Evolutionary conservation across 1,284 basidiomycete genomes (phyloP).

Genomic region (Omphalotus olearius): DNA sequence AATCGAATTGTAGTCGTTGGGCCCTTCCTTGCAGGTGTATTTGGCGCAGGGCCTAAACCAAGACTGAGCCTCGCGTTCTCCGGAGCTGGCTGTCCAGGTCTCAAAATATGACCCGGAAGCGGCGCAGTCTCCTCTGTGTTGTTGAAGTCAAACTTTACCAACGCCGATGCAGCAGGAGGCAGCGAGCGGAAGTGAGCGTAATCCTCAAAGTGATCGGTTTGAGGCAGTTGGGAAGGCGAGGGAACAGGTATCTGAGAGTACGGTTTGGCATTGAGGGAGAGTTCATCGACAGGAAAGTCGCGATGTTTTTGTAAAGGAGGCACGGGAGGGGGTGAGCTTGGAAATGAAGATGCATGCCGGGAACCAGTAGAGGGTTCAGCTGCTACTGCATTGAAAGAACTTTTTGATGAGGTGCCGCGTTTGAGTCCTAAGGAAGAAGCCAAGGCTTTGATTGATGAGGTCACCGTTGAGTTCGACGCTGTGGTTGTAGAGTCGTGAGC

Average conservation of each 20-base stretch:
- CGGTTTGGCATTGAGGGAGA: conserved; percentile 43
- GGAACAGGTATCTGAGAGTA: conserved; percentile 49
- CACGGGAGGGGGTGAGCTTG: conserved; percentile 24
- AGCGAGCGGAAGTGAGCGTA: conserved; percentile 20
- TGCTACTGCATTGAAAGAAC: conserved; percentile 14
- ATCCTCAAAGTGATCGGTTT: conserved; percentile 49
- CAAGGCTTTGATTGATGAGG: conserved; percentile 65
- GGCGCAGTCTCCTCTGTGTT: conserved; percentile 35
- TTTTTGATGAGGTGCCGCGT: conserved; percentile 36
- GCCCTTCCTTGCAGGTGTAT: conserved; percentile 32
- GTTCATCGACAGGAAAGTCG: conserved; percentile 29
- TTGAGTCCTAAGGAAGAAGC: conserved; percentile 68
- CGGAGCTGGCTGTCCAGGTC: conserved; percentile 55
- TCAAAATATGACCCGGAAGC: conserved; percentile 50
- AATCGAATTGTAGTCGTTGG: conserved; percentile 62
- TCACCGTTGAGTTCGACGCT: conserved; percentile 44
- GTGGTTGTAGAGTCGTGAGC: conserved; percentile 12
- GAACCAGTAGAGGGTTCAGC: conserved; percentile 1
- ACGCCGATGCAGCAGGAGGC: conserved; percentile 24
- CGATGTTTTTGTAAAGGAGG: conserved; percentile 20
- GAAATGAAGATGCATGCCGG: conserved; percentile 19
- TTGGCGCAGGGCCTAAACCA: conserved; percentile 38
- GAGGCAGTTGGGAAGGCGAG: conserved; percentile 28
- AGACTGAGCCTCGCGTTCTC: conserved; percentile 51
- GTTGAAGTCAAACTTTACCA: conserved; percentile 23